Conservation (phyloP, 768 basidiomycete genomes). For the Naganishia randhawae region DNA sequence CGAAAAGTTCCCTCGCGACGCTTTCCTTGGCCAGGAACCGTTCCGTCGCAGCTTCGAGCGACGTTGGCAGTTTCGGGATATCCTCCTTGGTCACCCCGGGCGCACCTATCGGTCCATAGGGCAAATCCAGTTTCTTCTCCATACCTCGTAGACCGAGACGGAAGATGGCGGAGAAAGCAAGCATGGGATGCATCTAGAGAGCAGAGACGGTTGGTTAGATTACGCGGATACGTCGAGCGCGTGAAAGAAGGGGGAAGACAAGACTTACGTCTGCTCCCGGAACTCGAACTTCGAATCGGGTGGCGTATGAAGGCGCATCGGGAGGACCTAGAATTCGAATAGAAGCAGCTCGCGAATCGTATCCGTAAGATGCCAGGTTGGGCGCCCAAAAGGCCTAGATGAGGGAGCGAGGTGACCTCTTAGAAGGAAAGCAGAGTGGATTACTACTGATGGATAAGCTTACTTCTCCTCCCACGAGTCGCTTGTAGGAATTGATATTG, state of each 20-base stretch:
- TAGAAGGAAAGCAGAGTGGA: not conserved
- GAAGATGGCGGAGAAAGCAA: constrained; percentile 81
- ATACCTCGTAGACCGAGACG: constrained; percentile 83
- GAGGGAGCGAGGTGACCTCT: not conserved
- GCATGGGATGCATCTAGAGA: constrained; percentile 71
- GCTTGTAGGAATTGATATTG: constrained; percentile 95
- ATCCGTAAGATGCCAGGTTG: constrained; percentile 87
- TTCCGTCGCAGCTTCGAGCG: constrained; percentile 72
- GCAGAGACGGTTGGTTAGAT: not conserved
- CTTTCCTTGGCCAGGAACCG: constrained; percentile 74
- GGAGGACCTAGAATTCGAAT: constrained; percentile 91
- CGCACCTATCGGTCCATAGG: constrained; percentile 63
- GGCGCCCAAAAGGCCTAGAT: constrained; percentile 77
- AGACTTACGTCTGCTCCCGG: constrained; percentile 85
- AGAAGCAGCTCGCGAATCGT: constrained; percentile 88
- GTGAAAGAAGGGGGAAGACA: not conserved
- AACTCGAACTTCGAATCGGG: constrained; percentile 86
- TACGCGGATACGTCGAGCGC: no score
- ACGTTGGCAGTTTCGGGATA: constrained; percentile 71
- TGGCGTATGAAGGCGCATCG: constrained; percentile 71
- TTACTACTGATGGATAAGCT: not conserved
- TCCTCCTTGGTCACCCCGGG: constrained; percentile 50
- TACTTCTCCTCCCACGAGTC: constrained; percentile 78
- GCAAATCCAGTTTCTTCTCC: constrained; percentile 65
- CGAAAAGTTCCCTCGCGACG: constrained; percentile 81